These are phyloP conservation scores for Pontederia paniculata DNA, from an alignment of 176 grass and related monocot genomes.

Conservation along the genomic window DNA sequence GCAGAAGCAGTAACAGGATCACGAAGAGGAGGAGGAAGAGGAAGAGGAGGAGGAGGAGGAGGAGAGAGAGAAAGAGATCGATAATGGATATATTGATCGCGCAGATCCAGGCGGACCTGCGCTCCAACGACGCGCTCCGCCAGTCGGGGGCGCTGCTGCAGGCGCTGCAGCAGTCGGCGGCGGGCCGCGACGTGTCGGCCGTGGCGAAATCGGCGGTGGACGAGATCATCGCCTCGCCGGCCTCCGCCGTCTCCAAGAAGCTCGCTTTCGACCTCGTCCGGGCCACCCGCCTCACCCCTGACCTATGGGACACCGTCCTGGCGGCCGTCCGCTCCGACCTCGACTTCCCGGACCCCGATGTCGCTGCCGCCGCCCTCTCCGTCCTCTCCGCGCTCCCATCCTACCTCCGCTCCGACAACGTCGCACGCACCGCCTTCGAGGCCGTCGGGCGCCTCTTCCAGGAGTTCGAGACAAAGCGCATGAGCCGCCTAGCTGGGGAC, in stretches of 20 bases:
- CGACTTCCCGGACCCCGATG: slow-evolving; percentile 83
- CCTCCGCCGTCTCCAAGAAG: slow-evolving; percentile 84
- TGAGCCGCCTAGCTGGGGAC: slow-evolving; percentile 84
- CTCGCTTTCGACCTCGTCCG: slow-evolving; percentile 89
- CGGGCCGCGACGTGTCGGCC: slow-evolving; percentile 80
- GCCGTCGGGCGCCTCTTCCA: slow-evolving; percentile 75
- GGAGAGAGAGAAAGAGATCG: background rate
- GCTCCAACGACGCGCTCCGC: slow-evolving; percentile 77
- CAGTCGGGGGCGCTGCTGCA: slow-evolving; percentile 80
- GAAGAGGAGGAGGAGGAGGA: background rate
- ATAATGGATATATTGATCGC: slow-evolving; percentile 88
- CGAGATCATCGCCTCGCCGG: slow-evolving; percentile 69
- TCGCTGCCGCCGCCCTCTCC: slow-evolving; percentile 71
- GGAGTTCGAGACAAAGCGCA: slow-evolving; percentile 86
- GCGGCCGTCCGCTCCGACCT: slow-evolving; percentile 63
- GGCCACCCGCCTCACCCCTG: slow-evolving; percentile 52
- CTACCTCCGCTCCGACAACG: slow-evolving; percentile 60
- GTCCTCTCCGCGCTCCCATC: slow-evolving; percentile 72
- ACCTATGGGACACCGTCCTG: slow-evolving; percentile 66
- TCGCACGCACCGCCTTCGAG: slow-evolving; percentile 65
- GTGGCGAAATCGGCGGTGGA: slow-evolving; percentile 56
- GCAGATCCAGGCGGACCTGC: slow-evolving; percentile 74
- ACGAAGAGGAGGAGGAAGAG: no score
- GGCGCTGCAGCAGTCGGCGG: slow-evolving; percentile 81
- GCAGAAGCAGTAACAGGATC: no score